A percentile compares a stretch with the other conserved stretches of the same genome.
phyloP scores from a whole-genome alignment of 164 flowering plant genomes.

The Amborella trichopoda region DNA sequence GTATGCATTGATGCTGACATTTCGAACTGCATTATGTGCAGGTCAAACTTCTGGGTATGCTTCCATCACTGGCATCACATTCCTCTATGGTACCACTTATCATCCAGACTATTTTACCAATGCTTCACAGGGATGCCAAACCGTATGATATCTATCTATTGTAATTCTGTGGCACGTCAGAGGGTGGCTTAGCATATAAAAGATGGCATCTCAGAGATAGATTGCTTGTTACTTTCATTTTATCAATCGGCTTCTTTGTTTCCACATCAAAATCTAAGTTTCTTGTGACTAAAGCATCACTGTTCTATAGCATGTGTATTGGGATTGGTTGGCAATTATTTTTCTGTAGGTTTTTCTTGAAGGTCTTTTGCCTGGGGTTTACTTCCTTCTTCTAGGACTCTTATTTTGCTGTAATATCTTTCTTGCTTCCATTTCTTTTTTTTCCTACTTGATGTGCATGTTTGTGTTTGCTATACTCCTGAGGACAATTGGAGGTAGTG shows the following conservation, averaged over 20 bases:
- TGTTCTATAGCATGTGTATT: too few species aligned
- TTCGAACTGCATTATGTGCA: constrained; percentile 19
- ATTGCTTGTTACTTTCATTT: too few species aligned
- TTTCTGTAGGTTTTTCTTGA: not conserved
- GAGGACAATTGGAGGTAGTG: too few species aligned
- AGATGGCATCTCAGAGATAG: too few species aligned
- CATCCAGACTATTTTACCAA: constrained; percentile 68
- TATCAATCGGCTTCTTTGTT: too few species aligned
- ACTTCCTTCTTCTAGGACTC: not conserved
- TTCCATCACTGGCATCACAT: constrained; percentile 82
- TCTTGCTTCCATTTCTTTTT: too few species aligned
- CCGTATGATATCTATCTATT: constrained; percentile 35
- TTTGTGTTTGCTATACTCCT: too few species aligned
- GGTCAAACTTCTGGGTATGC: constrained; percentile 63
- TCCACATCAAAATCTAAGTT: not conserved
- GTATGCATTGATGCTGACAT: too few species aligned
- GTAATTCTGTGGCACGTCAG: constrained; percentile 1
- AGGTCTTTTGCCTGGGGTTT: not conserved
- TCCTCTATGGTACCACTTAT: constrained; percentile 67
- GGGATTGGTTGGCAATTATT: not conserved
- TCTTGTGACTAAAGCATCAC: not conserved
- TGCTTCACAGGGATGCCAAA: constrained; percentile 57
- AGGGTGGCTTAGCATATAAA: too few species aligned
- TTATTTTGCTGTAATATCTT: not conserved
- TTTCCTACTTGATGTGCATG: too few species aligned